phyloP scores from a whole-genome alignment of 352 stramenopile species.

The Blastocystis sp. region DNA sequence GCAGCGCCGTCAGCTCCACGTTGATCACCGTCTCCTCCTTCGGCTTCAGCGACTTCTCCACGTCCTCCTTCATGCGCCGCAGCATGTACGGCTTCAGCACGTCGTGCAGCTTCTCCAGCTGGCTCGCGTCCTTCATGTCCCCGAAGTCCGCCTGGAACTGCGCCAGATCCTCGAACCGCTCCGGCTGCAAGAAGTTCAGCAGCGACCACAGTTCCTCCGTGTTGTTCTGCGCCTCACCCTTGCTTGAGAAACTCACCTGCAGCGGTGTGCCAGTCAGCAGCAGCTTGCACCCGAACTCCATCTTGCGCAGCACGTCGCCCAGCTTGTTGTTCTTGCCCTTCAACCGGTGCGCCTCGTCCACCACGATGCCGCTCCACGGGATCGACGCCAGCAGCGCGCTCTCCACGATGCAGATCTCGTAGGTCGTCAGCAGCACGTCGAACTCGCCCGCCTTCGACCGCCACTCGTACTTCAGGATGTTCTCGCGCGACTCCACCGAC shows the following conservation, averaged over 20 bases:
- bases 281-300: slow-evolving; percentile 80
- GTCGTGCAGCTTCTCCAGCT: slow-evolving; percentile 88
- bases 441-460: slow-evolving; percentile 85
- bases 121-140: slow-evolving; percentile 82
- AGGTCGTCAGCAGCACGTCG: slow-evolving; percentile 75
- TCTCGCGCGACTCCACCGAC: slow-evolving; percentile 84
- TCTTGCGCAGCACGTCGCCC: slow-evolving; percentile 78
- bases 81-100: slow-evolving; percentile 89
- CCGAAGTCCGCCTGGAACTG: slow-evolving; percentile 87
- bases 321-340: slow-evolving; percentile 96
- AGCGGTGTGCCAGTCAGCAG: slow-evolving; percentile 90
- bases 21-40: slow-evolving; percentile 93
- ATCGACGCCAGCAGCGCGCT: slow-evolving; percentile 82
- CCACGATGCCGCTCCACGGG: slow-evolving; percentile 90
- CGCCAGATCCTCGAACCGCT: slow-evolving; percentile 84
- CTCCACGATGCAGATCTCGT: slow-evolving; percentile 86
- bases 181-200: slow-evolving; percentile 89
- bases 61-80: slow-evolving; percentile 92
- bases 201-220: slow-evolving; percentile 92
- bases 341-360: slow-evolving; percentile 98
- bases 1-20: slow-evolving; percentile 91
- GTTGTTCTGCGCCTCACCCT: slow-evolving; percentile 78
- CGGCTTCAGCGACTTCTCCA: slow-evolving; percentile 89
- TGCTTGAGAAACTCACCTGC: slow-evolving; percentile 73
- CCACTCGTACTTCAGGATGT: slow-evolving; percentile 92